Evolutionary conservation across 371 early-diverging fungal species (phyloP), one percentile per base, ranked within the genome.

Genomic region (Mortierella sp.): DNA sequence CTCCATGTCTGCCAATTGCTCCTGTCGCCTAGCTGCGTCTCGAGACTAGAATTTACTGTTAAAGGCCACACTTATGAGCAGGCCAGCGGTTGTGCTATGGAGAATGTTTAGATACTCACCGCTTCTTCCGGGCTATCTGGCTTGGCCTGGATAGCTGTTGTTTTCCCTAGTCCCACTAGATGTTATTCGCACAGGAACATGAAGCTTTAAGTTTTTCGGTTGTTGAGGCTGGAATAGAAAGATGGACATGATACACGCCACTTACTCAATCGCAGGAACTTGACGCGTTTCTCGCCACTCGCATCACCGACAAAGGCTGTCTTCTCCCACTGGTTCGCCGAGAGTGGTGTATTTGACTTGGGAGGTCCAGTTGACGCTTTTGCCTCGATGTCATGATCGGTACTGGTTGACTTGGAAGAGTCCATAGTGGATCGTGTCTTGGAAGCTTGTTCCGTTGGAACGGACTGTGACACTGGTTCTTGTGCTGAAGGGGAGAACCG

Each of bases 321-420:
- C 56, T 71, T 64, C 28, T 71, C 71, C 71, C 71, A 71, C 43
- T 71, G 49, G 38, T 71, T 71, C 10, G 71, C 71, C 14, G 71
- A 34, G 12, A 60, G 30, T 14, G 64, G 41, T 10, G 38, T 45
- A 23, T 53, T 19, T 39, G 55, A 42, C 12, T 57, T 24, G 27
- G n/a, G 52, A n/a, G 12, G 18, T 21, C 12, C 9, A 8, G 14
- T 7, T 2, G 6, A 26, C 5, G 19, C 5, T 21, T 13, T n/a
- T 10, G 48, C 5, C 10, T 48, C 23, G 48, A 8, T 5, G 24
- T 24, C 23, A 3, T 26, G 48, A 23, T 24, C 48, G 24, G 23
- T 48, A 24, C 26, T 48, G 19, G 24, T 7, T 13, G 48, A 48
- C 24, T 18, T 21, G 10, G 48, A 23, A 48, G 24, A 8, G 23